Base-by-base conservation (phyloP, 306 rosid genomes). In the Sicyos edulis region DNA sequence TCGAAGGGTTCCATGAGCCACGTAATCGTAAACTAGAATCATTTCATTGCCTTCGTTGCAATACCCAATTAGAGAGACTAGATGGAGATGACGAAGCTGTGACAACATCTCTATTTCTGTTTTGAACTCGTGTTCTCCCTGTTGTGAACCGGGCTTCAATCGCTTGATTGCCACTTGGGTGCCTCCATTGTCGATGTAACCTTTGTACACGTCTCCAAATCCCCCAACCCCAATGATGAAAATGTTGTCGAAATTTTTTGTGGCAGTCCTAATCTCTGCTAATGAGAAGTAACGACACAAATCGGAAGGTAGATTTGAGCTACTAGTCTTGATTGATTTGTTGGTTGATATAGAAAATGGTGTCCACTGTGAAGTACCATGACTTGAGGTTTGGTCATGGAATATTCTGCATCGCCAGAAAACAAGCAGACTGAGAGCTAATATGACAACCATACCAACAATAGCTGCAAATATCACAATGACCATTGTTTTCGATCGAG, bases 141-240 rank as follows among this genome's bases (percentile, higher is more conserved):
- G 84, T 0, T 74, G 37, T 8, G 86, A 83, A 15, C 77, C 80
- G 0, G 84, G 54, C 55, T 83, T 83, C n/a, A 83, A 71, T 0
- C 82, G 2, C 12, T 47, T 47, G 4, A 47, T 47, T 12, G 52
- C 52, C 14, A 47, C 52, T 47, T 47, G 52, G 3, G 62, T 77
- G 9, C 74, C 22, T 21, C 50, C 78, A 0, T 7, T 47, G 7
- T 71, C 78, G 0, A 74, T 54, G 73, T 16, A 75, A n/a, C n/a
- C n/a, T n/a, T n/a, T n/a, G n/a, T n/a, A n/a, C n/a, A n/a, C n/a
- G n/a, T n/a, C n/a, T n/a, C 84, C 87, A 16, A 83, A 83, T 1
- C 87, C 87, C 0, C 84, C 87, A 0, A 20, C 59, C 0, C 87
- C 87, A 15, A 83, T 60, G 3, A 78, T 70, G 22, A n/a, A 78